Conservation (phyloP, 176 grass and related monocot genomes). For the Microstegium vimineum region DNA sequence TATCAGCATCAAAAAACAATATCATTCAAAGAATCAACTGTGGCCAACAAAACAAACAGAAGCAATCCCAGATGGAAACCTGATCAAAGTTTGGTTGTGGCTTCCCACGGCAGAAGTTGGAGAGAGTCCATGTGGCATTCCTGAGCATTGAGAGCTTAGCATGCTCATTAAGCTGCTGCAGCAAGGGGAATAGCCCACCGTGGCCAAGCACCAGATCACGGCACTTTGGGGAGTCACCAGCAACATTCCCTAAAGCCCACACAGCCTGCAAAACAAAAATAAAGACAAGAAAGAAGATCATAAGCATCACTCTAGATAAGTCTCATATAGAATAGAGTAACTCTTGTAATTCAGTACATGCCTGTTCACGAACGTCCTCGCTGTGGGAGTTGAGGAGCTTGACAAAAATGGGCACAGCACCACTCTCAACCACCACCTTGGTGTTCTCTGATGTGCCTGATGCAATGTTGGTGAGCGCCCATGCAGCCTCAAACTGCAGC, state of each 20-base stretch:
- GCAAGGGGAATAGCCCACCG: slow-evolving; percentile 59
- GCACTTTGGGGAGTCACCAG: slow-evolving; percentile 54
- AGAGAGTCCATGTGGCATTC: slow-evolving; percentile 92
- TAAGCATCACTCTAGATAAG: not conserved
- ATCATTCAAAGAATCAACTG: not conserved
- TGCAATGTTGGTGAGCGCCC: slow-evolving; percentile 87
- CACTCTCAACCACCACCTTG: slow-evolving; percentile 70
- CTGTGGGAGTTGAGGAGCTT: slow-evolving; percentile 66
- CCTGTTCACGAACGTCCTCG: slow-evolving; percentile 93
- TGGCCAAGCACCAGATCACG: slow-evolving; percentile 78
- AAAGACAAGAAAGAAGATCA: not conserved
- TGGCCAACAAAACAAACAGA: not conserved
- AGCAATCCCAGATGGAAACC: slow-evolving; percentile 39
- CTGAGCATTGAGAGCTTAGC: slow-evolving; percentile 90
- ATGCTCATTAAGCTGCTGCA: slow-evolving; percentile 82
- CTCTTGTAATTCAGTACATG: not conserved
- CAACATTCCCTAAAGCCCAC: too few species aligned
- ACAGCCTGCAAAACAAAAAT: not conserved
- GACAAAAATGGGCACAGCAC: slow-evolving; percentile 87
- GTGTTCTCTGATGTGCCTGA: slow-evolving; percentile 91
- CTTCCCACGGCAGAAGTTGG: slow-evolving; percentile 92
- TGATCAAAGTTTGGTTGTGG: slow-evolving; percentile 86
- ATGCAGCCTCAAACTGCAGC: slow-evolving; percentile 82
- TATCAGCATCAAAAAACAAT: too few species aligned
- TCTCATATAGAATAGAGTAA: not conserved